Conservation (phyloP, 495 filamentous ascomycete species). For the Penicillium lagena region DNA sequence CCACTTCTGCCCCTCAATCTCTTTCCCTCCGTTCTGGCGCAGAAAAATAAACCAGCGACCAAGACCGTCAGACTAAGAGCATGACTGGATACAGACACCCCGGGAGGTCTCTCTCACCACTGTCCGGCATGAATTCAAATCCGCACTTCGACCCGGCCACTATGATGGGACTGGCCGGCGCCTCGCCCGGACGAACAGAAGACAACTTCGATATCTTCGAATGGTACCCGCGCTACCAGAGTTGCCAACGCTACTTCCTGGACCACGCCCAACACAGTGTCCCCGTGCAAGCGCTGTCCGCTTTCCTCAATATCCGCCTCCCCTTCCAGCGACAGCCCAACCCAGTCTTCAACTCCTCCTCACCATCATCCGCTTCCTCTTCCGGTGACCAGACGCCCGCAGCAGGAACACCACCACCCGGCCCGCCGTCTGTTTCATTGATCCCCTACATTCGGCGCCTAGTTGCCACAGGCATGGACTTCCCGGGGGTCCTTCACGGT, state of each 20-base stretch:
- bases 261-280: constrained; percentile 83
- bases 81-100: constrained; percentile 8
- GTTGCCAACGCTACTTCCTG: constrained; percentile 88
- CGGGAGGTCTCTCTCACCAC: constrained; percentile 9
- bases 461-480: constrained; percentile 87
- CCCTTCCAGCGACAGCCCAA: constrained; percentile 40
- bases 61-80: constrained; percentile 1
- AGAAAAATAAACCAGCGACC: constrained; percentile 4
- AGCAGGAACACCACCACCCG: constrained; percentile 12
- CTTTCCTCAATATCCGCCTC: constrained; percentile 80
- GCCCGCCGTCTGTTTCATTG: constrained; percentile 57
- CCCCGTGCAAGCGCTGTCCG: constrained; percentile 80
- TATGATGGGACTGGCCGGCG: constrained; percentile 31
- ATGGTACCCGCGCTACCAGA: constrained; percentile 91
- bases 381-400: constrained; percentile 17
- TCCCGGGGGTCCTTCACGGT: constrained; percentile 75
- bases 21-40: neutral
- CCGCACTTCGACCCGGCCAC: constrained; percentile 34
- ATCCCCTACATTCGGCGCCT: constrained; percentile 87
- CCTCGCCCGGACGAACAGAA: constrained; percentile 28
- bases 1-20: constrained; percentile 2
- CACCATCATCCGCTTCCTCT: constrained; percentile 24
- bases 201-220: constrained; percentile 71
- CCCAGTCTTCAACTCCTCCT: constrained; percentile 28
- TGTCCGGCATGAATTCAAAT: constrained; percentile 26